Evolutionary conservation across 352 stramenopile species (phyloP).

Genomic region (Thalassiosira oceanica): DNA sequence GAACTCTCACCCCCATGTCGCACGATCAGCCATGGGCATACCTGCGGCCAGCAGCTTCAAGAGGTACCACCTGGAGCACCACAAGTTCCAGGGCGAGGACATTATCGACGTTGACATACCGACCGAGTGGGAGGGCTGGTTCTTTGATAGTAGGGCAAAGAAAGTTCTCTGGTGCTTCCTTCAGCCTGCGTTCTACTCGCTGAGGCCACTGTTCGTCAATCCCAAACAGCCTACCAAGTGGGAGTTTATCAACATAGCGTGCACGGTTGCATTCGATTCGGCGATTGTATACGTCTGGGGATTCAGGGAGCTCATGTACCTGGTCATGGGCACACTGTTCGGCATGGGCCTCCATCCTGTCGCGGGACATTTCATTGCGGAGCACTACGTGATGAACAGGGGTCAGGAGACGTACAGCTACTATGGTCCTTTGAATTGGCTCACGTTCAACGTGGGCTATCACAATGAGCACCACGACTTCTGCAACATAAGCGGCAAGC

Average conservation of each 20-base stretch:
- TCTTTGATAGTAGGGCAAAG: constrained; percentile 84
- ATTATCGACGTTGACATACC: constrained; percentile 93
- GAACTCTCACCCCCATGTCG: too few relatives aligned
- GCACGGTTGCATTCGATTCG: constrained; percentile 85
- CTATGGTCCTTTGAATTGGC: constrained; percentile 94
- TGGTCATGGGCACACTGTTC: constrained; percentile 89
- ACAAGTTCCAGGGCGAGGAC: constrained; percentile 93
- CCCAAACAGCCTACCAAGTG: constrained; percentile 85
- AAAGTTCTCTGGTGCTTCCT: constrained; percentile 92
- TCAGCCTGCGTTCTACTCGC: constrained; percentile 91
- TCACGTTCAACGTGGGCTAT: constrained; percentile 97
- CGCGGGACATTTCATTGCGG: constrained; percentile 95
- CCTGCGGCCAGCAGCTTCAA: constrained; percentile 92
- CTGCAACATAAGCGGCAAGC: constrained; percentile 87
- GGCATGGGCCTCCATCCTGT: constrained; percentile 92
- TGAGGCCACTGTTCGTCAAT: constrained; percentile 90
- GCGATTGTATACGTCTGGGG: constrained; percentile 85
- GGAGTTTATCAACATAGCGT: constrained; percentile 87
- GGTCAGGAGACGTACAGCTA: constrained; percentile 97
- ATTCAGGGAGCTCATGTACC: constrained; percentile 86
- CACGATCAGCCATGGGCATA: constrained; percentile 89
- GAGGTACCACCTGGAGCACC: constrained; percentile 96
- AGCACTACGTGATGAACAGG: constrained; percentile 94
- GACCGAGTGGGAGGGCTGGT: constrained; percentile 86
- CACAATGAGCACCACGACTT: constrained; percentile 99